A percentile compares a stretch with the other conserved stretches of the same genome.
Evolutionary conservation across 2,329 filamentous ascomycete species (phyloP).

Genomic region (Diaporthe amygdali): DNA sequence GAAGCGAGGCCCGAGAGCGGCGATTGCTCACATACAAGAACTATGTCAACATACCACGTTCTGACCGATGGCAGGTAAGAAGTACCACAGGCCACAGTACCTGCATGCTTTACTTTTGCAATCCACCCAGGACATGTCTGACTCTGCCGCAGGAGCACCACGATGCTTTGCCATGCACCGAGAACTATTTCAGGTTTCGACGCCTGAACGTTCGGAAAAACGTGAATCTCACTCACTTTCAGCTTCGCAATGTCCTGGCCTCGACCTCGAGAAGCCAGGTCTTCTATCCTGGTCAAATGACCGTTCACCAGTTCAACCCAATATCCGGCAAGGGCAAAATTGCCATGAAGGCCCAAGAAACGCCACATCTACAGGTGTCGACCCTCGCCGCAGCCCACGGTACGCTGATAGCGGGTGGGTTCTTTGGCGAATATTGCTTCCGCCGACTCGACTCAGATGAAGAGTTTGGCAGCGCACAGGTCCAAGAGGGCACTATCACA

Average conservation of each 20-base stretch:
- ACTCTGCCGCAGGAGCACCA: slow-evolving; percentile 34
- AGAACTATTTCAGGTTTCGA: slow-evolving; percentile 63
- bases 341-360: slow-evolving; percentile 41
- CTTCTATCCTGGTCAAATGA: slow-evolving; percentile 60
- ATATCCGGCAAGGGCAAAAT: slow-evolving; percentile 49
- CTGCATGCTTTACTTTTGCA: background rate
- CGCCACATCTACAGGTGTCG: slow-evolving; percentile 46
- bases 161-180: slow-evolving; percentile 41
- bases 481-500: slow-evolving; percentile 54
- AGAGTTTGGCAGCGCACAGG: slow-evolving; percentile 37
- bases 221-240: slow-evolving; percentile 67
- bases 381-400: slow-evolving; percentile 58
- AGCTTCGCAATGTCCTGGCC: slow-evolving; percentile 67
- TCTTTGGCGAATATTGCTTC: slow-evolving; percentile 60
- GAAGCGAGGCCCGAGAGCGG: slow-evolving; percentile 52
- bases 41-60: slow-evolving; percentile 57
- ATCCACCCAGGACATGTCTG: background rate
- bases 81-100: background rate
- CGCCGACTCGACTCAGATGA: slow-evolving; percentile 47
- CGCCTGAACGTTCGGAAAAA: slow-evolving; percentile 60
- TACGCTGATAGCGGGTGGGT: slow-evolving; percentile 64
- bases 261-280: slow-evolving; percentile 59
- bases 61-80: slow-evolving; percentile 55
- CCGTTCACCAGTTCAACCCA: slow-evolving; percentile 59
- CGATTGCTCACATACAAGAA: slow-evolving; percentile 59